These are phyloP conservation scores for Cymodocea nodosa DNA, from an alignment of 116 monocot genomes.

Conservation along the genomic window DNA sequence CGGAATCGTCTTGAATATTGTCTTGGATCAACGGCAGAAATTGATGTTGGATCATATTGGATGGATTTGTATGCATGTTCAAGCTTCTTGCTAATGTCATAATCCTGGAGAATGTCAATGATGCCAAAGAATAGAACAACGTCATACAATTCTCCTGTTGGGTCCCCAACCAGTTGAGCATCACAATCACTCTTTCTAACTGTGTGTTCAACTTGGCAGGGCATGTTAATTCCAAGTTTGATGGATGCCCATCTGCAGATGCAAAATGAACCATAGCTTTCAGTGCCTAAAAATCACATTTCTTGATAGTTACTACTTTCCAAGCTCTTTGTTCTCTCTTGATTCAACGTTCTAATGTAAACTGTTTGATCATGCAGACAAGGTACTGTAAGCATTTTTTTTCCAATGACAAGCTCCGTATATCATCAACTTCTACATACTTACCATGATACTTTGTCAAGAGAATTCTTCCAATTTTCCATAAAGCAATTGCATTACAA, in stretches of 20 bases:
- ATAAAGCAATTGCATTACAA: too few relatives aligned
- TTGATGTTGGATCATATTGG: conserved; percentile 47
- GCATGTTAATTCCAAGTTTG: conserved; percentile 46
- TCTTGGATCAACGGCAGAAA: conserved; percentile 63
- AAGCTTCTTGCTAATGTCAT: conserved; percentile 68
- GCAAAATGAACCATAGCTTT: not conserved
- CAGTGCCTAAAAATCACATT: too few relatives aligned
- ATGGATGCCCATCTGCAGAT: conserved; percentile 23
- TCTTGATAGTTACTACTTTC: too few relatives aligned
- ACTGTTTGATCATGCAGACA: too few relatives aligned
- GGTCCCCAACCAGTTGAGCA: conserved; percentile 26
- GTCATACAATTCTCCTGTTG: conserved; percentile 40
- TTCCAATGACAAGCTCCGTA: too few relatives aligned
- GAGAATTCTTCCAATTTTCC: too few relatives aligned
- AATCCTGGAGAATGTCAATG: conserved; percentile 68
- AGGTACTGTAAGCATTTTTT: too few relatives aligned
- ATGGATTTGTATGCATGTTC: conserved; percentile 68
- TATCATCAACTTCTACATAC: too few relatives aligned
- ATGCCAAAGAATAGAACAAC: conserved; percentile 59
- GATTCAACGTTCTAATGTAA: too few relatives aligned
- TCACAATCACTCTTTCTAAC: conserved; percentile 20
- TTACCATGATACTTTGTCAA: too few relatives aligned
- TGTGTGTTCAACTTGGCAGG: conserved; percentile 38
- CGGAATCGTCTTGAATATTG: conserved; percentile 51
- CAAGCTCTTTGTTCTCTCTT: too few relatives aligned